A percentile compares a stretch with the other conserved stretches of the same genome.
Conservation (phyloP, 441 rosid species). For the Aquilaria agallochum region DNA sequence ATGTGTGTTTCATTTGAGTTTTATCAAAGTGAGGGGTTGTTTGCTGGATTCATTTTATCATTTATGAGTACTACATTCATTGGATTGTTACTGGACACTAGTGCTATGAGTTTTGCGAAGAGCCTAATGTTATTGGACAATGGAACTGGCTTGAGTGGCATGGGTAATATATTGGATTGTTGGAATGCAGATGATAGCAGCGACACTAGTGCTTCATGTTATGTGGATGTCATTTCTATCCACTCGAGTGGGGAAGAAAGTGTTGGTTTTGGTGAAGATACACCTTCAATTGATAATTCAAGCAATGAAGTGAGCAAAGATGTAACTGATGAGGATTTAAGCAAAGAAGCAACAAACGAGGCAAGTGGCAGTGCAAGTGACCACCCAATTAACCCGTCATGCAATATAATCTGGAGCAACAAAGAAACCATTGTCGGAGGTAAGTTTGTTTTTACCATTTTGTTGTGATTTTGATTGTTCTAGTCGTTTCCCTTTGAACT, state of each 20-base stretch:
- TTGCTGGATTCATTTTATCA: too few relatives aligned
- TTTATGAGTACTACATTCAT: too few relatives aligned
- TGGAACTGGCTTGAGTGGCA: background rate
- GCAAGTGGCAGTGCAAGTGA: background rate
- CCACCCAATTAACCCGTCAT: background rate
- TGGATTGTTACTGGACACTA: too few relatives aligned
- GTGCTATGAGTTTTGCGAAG: background rate
- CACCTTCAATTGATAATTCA: background rate
- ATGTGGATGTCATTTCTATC: too few relatives aligned
- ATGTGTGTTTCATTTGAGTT: too few relatives aligned
- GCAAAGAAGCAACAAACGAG: background rate
- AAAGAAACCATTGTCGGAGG: too few relatives aligned
- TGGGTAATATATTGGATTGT: background rate
- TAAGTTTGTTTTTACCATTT: too few relatives aligned
- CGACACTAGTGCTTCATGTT: background rate
- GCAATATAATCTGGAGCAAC: too few relatives aligned
- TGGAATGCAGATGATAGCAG: background rate
- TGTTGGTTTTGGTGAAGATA: background rate
- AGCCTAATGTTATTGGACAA: constrained; percentile 10
- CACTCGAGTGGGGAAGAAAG: background rate
- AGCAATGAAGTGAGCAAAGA: background rate
- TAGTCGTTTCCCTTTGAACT: too few relatives aligned
- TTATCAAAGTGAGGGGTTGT: too few relatives aligned
- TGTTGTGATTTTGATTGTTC: too few relatives aligned
- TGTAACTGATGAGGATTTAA: background rate